These are phyloP conservation scores for Pisolithus sp. DNA, from an alignment of 768 basidiomycete species.

Conservation along the genomic window DNA sequence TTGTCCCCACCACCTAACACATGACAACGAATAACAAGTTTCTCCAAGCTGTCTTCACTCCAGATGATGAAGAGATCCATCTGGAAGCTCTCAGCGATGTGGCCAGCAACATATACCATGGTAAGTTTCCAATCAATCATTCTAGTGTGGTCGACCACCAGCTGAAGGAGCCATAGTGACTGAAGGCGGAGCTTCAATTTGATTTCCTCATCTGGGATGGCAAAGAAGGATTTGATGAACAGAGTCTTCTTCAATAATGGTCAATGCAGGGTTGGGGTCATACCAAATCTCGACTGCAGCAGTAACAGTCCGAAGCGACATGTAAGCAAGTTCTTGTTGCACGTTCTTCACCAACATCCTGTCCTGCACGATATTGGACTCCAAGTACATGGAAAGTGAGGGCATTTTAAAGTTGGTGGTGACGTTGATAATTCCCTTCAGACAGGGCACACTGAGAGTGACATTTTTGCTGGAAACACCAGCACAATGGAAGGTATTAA, in stretches of 20 bases:
- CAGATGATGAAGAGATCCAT: constrained; percentile 96
- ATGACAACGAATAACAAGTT: constrained; percentile 94
- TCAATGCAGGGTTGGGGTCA: constrained; percentile 82
- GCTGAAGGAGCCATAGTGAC: constrained; percentile 94
- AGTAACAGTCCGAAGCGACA: constrained; percentile 89
- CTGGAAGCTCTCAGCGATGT: constrained; percentile 92
- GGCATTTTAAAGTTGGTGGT: constrained; percentile 82
- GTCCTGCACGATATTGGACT: constrained; percentile 59
- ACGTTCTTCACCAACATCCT: constrained; percentile 73
- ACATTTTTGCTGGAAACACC: constrained; percentile 95
- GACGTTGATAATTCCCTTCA: no score
- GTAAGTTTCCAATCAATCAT: constrained; percentile 96
- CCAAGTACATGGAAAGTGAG: constrained; percentile 66
- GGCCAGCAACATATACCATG: constrained; percentile 51
- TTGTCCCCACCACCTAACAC: constrained; percentile 80
- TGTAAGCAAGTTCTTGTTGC: constrained; percentile 89
- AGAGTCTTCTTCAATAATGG: constrained; percentile 96
- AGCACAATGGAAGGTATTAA: constrained; percentile 97
- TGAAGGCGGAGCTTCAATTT: constrained; percentile 85
- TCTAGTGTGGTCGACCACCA: constrained; percentile 93
- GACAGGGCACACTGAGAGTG: constrained; percentile 45
- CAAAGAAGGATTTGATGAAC: constrained; percentile 65
- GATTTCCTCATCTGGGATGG: constrained; percentile 95
- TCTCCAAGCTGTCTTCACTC: constrained; percentile 91
- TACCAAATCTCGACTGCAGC: constrained; percentile 97